A percentile compares a stretch with the other conserved stretches of the same genome.
Conservation (phyloP, 2,329 filamentous ascomycete genomes). For the Colletotrichum liriopes region DNA sequence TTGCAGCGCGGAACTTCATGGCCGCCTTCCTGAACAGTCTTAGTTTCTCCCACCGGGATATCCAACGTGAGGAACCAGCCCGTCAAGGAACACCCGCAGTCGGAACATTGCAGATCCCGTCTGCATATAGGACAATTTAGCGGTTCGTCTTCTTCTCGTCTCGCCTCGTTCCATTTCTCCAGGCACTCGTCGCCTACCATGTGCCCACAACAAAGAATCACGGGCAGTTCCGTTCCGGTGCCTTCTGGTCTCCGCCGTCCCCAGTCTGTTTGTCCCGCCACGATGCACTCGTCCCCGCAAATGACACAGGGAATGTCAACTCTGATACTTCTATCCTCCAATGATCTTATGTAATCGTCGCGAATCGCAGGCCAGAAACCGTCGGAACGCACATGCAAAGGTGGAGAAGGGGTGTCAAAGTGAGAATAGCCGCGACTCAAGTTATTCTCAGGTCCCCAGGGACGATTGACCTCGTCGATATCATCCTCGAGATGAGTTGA, state of each 20-base stretch:
- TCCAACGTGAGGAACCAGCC: background rate
- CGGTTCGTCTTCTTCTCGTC: too few species aligned
- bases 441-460: too few species aligned
- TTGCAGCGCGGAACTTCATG: background rate
- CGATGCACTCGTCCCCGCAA: background rate
- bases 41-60: background rate
- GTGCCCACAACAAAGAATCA: conserved; percentile 11
- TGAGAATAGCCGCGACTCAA: too few species aligned
- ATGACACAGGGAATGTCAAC: conserved; percentile 1
- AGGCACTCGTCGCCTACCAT: conserved; percentile 6
- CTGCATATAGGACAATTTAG: conserved; percentile 9
- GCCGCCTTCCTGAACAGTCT: background rate
- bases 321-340: background rate
- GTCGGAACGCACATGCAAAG: background rate
- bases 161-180: background rate
- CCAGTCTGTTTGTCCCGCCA: background rate
- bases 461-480: background rate
- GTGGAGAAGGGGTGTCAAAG: background rate
- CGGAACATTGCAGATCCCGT: background rate
- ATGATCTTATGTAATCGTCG: background rate
- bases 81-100: background rate
- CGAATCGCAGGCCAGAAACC: conserved; percentile 12
- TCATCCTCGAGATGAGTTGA: background rate
- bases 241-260: background rate
- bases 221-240: background rate